A percentile compares a stretch with the other conserved stretches of the same genome.
These are phyloP conservation scores for Naganishia friedmannii DNA, from an alignment of 768 basidiomycete genomes.

Conservation along the genomic window DNA sequence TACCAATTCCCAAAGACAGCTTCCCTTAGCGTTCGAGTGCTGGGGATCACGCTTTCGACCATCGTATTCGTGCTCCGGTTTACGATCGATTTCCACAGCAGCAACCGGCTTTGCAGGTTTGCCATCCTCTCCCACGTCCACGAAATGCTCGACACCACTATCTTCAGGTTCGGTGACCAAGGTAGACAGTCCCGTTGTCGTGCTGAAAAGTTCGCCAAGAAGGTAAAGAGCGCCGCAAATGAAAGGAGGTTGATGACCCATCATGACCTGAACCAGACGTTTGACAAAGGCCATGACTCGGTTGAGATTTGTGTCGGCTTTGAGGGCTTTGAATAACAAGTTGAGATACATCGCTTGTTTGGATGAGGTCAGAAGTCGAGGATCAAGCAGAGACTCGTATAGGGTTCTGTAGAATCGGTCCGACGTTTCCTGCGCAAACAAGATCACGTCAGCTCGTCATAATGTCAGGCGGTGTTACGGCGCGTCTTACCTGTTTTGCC, in stretches of 20 bases:
- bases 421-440: slow-evolving; percentile 43
- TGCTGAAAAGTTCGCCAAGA: slow-evolving; percentile 66
- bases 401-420: slow-evolving; percentile 67
- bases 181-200: slow-evolving; percentile 56
- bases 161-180: slow-evolving; percentile 56
- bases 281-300: slow-evolving; percentile 77
- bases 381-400: slow-evolving; percentile 83
- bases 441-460: slow-evolving; percentile 37
- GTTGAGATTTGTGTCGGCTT: slow-evolving; percentile 61
- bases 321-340: slow-evolving; percentile 83
- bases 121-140: slow-evolving; percentile 42
- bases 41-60: slow-evolving; percentile 85
- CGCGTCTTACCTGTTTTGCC: slow-evolving; percentile 54
- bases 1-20: slow-evolving; percentile 87
- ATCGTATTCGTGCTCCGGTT: slow-evolving; percentile 62
- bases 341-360: slow-evolving; percentile 98
- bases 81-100: slow-evolving; percentile 10
- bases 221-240: slow-evolving; percentile 82
- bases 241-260: slow-evolving; percentile 74
- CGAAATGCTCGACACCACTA: slow-evolving; percentile 51
- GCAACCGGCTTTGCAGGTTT: slow-evolving; percentile 25
- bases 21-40: slow-evolving; percentile 72
- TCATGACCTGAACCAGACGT: slow-evolving; percentile 76
- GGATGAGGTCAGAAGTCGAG: slow-evolving; percentile 71
- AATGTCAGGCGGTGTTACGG: slow-evolving; percentile 63